A percentile compares a stretch with the other conserved stretches of the same genome.
Conservation (phyloP, 2,329 filamentous ascomycete species). For the Botryotinia narcissicola region DNA sequence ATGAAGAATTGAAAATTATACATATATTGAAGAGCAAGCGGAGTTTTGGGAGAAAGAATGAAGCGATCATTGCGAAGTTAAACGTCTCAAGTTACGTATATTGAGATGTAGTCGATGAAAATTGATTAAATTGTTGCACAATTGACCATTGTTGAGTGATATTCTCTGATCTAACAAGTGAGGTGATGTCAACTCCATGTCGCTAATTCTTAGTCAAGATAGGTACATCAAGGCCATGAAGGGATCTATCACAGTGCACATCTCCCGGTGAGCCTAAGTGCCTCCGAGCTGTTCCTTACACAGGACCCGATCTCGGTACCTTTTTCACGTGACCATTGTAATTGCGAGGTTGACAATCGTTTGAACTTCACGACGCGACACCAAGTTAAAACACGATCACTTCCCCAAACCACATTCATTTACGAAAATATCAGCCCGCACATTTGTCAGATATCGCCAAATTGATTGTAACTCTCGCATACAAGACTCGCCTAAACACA, state of each 20-base stretch:
- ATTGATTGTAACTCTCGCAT: no score
- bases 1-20: constrained; percentile 10
- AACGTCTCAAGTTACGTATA: constrained; percentile 2
- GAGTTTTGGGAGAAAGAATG: constrained; percentile 10
- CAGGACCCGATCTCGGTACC: no score
- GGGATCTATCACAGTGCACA: neutral
- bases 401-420: neutral
- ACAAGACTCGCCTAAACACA: neutral
- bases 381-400: no score
- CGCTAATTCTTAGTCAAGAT: no score
- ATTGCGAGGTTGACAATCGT: constrained; percentile 1
- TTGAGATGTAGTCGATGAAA: constrained; percentile 1
- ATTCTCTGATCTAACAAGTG: neutral
- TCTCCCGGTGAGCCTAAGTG: neutral
- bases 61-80: constrained; percentile 11
- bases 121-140: constrained; percentile 18
- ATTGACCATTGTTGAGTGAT: neutral
- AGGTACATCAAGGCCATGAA: neutral
- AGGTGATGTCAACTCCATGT: neutral
- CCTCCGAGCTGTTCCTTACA: neutral
- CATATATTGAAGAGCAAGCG: constrained; percentile 18
- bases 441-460: neutral
- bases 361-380: neutral
- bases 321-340: neutral
- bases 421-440: no score